Base-by-base conservation (phyloP, 1,139 yeast genomes). In the Sugiyamaella neomexicana region DNA sequence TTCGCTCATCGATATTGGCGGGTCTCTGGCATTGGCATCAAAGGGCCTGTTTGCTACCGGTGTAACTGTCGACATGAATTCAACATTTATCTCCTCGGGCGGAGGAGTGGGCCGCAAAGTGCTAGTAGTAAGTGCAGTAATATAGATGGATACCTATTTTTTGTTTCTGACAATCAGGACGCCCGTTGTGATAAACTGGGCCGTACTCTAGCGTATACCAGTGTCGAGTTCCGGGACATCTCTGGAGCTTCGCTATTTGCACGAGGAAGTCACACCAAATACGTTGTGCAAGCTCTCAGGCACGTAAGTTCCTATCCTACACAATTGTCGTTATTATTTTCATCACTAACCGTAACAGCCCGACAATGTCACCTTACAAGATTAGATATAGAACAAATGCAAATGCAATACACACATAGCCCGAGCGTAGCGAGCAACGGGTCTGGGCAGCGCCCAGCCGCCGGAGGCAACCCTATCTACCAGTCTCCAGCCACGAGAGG, bases 231-330 rank as follows among this genome's bases (percentile, higher is more conserved):
- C 46, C 65, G 57, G 54, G 62, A 69, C 46, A 59, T 58, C 23
- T 54, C 60, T 12, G 57, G 65, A 34, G 60, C 61, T 27, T 53
- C 59, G 23, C 59, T 74, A 44, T 71, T 75, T 55, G 79, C 79
- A 7, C 62, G 77, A 8, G 79, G 79, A 5, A 68, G 73, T 27
- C 79, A 75, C 58, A 75, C 79, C 9, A 75, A 75, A 61, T 72
- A 72, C 58, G 65, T 75, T 45, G 69, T 72, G 9, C 63, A 62
- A 31, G 77, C 77, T 2, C 55, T 63, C 53, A 68, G 65, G 38
- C 72, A 73, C 55, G 73, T 68, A 56, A 62, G 73, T 38, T 13
- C n/a, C 20, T n/a, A n/a, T n/a, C n/a, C n/a, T n/a, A n/a, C n/a
- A n/a, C n/a, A n/a, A n/a, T n/a, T n/a, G n/a, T n/a, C n/a, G n/a